Evolutionary conservation across 768 basidiomycete genomes (phyloP).

Genomic region (Hericium erinaceus): DNA sequence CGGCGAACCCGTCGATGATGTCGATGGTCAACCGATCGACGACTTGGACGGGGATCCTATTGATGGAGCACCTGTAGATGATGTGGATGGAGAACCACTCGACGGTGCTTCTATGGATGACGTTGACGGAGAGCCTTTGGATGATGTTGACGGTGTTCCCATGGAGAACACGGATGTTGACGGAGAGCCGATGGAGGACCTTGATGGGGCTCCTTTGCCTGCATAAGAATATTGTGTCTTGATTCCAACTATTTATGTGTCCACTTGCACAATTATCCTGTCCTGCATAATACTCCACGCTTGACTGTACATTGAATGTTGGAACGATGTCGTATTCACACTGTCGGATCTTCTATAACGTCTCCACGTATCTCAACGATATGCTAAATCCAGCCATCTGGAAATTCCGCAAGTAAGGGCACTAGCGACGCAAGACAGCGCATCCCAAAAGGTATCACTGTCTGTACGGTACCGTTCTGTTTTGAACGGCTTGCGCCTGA

Average conservation of each 20-base stretch:
- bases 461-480: no score
- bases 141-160: conserved; percentile 29
- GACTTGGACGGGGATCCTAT: conserved; percentile 36
- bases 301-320: background rate
- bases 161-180: conserved; percentile 27
- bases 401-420: no score
- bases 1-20: conserved; percentile 40
- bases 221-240: background rate
- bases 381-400: background rate
- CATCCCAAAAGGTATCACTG: no score
- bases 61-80: conserved; percentile 24
- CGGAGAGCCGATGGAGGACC: conserved; percentile 12
- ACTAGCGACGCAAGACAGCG: no score
- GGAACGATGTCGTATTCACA: background rate
- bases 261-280: background rate
- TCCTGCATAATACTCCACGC: background rate
- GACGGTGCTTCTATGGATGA: conserved; percentile 25
- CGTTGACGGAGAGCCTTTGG: conserved; percentile 25
- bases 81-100: conserved; percentile 3
- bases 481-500: no score
- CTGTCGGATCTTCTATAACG: background rate
- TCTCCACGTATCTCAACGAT: background rate
- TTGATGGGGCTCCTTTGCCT: conserved; percentile 26
- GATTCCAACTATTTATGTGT: background rate
- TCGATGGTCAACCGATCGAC: conserved; percentile 34